Conservation (phyloP, 768 basidiomycete species). For the Xanthoconium purpureum region DNA sequence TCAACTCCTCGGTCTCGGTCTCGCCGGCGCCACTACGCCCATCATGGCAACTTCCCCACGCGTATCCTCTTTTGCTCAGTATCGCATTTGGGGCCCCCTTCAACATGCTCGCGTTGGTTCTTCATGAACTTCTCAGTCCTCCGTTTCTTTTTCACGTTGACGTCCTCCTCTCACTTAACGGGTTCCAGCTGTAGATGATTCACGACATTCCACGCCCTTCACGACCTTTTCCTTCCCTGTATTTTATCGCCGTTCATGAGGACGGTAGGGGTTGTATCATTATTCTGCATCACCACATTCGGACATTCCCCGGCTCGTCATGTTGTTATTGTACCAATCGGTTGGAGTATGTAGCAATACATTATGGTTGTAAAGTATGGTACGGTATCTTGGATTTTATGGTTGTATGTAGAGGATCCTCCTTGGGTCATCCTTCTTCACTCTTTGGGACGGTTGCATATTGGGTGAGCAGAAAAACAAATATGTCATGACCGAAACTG, state of each 20-base stretch:
- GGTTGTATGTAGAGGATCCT: background rate
- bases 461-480: background rate
- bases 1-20: slow-evolving; percentile 24
- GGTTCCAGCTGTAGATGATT: slow-evolving; percentile 13
- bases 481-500: background rate
- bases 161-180: slow-evolving; percentile 3
- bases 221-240: slow-evolving; percentile 23
- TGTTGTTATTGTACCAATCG: slow-evolving; percentile 24
- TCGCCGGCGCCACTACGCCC: background rate
- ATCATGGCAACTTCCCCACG: slow-evolving; percentile 18
- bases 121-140: slow-evolving; percentile 9
- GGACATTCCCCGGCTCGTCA: slow-evolving; percentile 19
- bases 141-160: slow-evolving; percentile 5
- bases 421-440: background rate
- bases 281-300: slow-evolving; percentile 33
- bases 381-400: slow-evolving; percentile 17
- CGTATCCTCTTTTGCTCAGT: slow-evolving; percentile 1
- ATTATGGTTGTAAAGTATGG: slow-evolving; percentile 37
- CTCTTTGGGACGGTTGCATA: background rate
- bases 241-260: slow-evolving; percentile 26
- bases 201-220: slow-evolving; percentile 28
- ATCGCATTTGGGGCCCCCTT: background rate
- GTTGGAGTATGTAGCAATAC: slow-evolving; percentile 34
- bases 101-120: background rate
- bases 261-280: slow-evolving; percentile 33